Evolutionary conservation across 2,329 filamentous ascomycete species (phyloP).

Genomic region (Aaosphaeria arxii): DNA sequence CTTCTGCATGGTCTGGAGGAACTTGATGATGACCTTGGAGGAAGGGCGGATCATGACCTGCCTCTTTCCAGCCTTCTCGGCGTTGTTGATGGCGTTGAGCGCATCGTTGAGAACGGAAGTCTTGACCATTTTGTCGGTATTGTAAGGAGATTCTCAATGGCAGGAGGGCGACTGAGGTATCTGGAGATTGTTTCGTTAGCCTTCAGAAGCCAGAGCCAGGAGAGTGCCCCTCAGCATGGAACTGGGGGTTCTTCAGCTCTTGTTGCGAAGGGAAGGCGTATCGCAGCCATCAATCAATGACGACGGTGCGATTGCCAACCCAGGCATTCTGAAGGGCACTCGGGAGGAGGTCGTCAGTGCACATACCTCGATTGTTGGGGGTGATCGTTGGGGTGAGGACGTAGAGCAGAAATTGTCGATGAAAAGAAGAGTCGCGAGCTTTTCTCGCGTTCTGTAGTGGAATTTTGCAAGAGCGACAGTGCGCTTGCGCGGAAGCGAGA

Average conservation of each 20-base stretch:
- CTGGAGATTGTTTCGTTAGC: conserved; percentile 54
- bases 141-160: conserved; percentile 77
- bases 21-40: conserved; percentile 99
- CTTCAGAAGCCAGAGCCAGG: conserved; percentile 63
- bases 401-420: too few relatives aligned
- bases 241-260: conserved; percentile 66
- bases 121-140: conserved; percentile 88
- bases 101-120: conserved; percentile 99
- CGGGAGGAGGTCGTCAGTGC: conserved; percentile 14
- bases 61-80: conserved; percentile 99
- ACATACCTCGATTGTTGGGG: conserved; percentile 37
- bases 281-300: conserved; percentile 20
- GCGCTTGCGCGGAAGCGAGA: conserved; percentile 2
- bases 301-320: conserved; percentile 41
- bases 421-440: conserved; percentile 8
- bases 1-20: conserved; percentile 98
- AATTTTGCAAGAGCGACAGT: too few relatives aligned
- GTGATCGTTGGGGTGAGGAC: conserved; percentile 16
- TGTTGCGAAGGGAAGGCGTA: conserved; percentile 48
- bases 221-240: conserved; percentile 60
- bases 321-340: conserved; percentile 53
- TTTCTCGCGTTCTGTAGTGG: conserved; percentile 17
- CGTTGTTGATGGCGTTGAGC: conserved; percentile 99
- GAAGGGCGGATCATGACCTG: conserved; percentile 97
- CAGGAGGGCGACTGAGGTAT: conserved; percentile 58